phyloP scores from a whole-genome alignment of 2,329 filamentous ascomycete species.

The Penicillium sp. region DNA sequence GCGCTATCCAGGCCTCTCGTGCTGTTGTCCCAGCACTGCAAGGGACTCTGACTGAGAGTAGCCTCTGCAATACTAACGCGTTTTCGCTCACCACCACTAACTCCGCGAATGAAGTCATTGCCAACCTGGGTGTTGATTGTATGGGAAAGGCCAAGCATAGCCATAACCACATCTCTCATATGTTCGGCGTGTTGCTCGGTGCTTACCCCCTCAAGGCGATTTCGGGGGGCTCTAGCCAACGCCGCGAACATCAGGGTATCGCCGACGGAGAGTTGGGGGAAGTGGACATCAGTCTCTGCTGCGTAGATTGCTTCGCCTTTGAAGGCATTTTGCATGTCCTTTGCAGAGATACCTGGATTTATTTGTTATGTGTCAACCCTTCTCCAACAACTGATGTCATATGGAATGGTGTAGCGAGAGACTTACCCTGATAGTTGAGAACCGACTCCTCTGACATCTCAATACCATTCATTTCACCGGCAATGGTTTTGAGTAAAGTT shows the following conservation, averaged over 20 bases:
- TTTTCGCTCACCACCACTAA: conserved; percentile 59
- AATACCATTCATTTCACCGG: conserved; percentile 76
- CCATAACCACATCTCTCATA: conserved; percentile 18
- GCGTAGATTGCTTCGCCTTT: conserved; percentile 80
- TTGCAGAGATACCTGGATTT: conserved; percentile 65
- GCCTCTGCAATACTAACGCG: conserved; percentile 57
- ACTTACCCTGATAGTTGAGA: conserved; percentile 68
- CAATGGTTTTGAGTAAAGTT: conserved; percentile 76
- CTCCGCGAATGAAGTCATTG: conserved; percentile 56
- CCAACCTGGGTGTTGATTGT: conserved; percentile 47
- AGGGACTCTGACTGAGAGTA: conserved; percentile 42
- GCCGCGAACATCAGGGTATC: conserved; percentile 65
- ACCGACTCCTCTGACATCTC: conserved; percentile 65
- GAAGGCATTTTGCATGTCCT: conserved; percentile 49
- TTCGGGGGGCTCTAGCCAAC: conserved; percentile 6
- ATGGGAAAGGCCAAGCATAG: conserved; percentile 39
- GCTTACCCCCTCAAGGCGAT: neutral
- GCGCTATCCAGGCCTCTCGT: conserved; percentile 49
- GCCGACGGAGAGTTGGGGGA: conserved; percentile 70
- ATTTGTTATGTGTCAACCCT: conserved; percentile 57
- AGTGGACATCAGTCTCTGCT: conserved; percentile 75
- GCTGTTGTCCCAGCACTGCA: conserved; percentile 44
- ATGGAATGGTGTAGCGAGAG: neutral
- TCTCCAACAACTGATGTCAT: neutral
- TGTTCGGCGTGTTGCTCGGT: conserved; percentile 3